Base-by-base conservation (phyloP, 163 green algal genomes). In the Scenedesmus sp. region DNA sequence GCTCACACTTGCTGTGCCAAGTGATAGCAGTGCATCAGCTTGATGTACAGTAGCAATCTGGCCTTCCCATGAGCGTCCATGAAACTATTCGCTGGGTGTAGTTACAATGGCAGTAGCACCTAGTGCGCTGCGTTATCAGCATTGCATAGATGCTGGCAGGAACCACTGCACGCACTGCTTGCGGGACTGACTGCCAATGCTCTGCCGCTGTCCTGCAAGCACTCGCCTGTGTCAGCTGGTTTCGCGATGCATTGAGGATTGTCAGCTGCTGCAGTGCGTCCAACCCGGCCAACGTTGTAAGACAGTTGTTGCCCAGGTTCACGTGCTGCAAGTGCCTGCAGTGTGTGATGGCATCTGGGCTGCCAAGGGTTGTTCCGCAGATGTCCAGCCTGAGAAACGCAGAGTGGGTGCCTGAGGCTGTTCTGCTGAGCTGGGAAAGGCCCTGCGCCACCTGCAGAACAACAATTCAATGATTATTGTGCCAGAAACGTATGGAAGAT, bases 341-440 rank as follows among this genome's bases (percentile, higher is more conserved):
- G 46, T 83, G 24, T 37, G 44, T 42, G 9, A 96, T 40, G 3
- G 87, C 43, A 33, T 87, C 80, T 30, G 86, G 37, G 70, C 87
- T 87, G 46, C 35, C 65, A 40, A 95, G 87, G 68, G 89, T 90
- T 44, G 94, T 96, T n/a, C 87, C 81, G 15, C 70, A 88, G 18
- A 95, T 53, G 16, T 88, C 90, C 53, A 96, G 87, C 0, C 65
- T 82, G 51, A 95, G 85, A 81, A 94, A 95, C 15, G 92, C 93
- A 61, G 89, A 44, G 16, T 82, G 73, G 26, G 89, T 76, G 40
- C 94, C 93, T 87, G 94, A 92, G 13, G 93, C 93, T 44, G 91
- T 94, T 68, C 87, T 92, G 42, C 94, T 93, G 51, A 95, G 86
- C 80, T 95, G 91, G 1, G 92, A 94, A 20, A 95, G 87, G 3